Evolutionary conservation across 768 basidiomycete genomes (phyloP), one percentile per base, ranked within the genome.

Genomic region (Kwoniella sp.): DNA sequence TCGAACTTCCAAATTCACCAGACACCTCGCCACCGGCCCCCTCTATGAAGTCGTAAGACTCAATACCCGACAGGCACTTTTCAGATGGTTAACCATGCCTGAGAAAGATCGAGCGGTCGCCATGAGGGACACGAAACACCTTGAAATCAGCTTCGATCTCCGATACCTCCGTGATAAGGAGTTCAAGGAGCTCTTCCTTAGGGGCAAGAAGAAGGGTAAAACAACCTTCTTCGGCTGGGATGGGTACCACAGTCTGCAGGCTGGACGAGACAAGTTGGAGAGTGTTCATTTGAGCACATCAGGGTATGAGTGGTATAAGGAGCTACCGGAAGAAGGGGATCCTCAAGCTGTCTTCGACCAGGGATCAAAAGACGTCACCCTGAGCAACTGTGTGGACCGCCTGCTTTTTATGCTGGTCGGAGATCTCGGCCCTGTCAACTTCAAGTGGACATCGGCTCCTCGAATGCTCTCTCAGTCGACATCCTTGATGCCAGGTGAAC

Each of bases 281-380:
- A 12, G 4, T 1, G 29, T 55, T 2, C 7, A 55, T 29, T 19
- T 55, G 7, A 55, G n/a, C 24, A 55, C 54, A 37, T 22, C 19
- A 9, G 54, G 54, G 24, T 55, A 37, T 19, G 40, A 55, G 21
- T 55, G 24, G 7, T 55, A 22, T 19, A 40, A 37, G 33, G 54
- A 40, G 21, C 8, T 6, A 2, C 25, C n/a, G 15, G 19, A 27
- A 25, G 25, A 27, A 54, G 27, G n/a, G 2, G 8, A 29, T 8
- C 6, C 26, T n/a, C 17, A 54, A 19, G 10, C 10, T 3, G 40
- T 19, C 3, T 3, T 10, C 8, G 17, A 19, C 8, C 40, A 3
- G 10, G 40, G 40, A 44, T 44, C 3, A 4, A 44, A 19, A 21
- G 26, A 15, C 33, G 33, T 53, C 27, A 53, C 52, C 2, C 27